Evolutionary conservation across 495 filamentous ascomycete genomes (phyloP), one percentile per base, ranked within the genome.

Genomic region (Aspergillus leporis): DNA sequence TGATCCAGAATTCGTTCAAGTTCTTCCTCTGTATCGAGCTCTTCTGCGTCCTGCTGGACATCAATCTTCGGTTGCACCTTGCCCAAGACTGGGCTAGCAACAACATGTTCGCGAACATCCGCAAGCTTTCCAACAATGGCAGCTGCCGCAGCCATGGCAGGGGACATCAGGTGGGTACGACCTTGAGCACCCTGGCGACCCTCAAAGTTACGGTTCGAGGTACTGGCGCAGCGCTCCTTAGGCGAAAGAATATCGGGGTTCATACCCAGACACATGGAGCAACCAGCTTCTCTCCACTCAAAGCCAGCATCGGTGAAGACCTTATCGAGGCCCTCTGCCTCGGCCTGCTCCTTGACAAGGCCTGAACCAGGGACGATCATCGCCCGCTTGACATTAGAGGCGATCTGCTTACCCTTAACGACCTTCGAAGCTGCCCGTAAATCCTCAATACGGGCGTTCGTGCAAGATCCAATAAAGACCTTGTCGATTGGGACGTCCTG

Each of bases 181-280:
- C 93, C 92, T 61, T 88, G 87, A 52, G 93, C 92, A 69, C 94
- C 94, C 77, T 98, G 94, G 63, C 94, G 87, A 50, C 94, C 94
- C 74, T 98, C 94, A 65, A 98, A 98, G 68, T 98, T 98, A 61
- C 94, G 90, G 78, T 98, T 98, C 64, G 89, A 93, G 58, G 94
- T 98, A 70, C 87, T 91, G 40, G 94, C 94, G 66, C 94, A 98
- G 56, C 94, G 86, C 78, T 98, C 94, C 68, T 87, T 84, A 46
- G 94, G 94, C 2, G 90, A 85, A n/a, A 98, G 84, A 64, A 98
- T 97, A 74, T 98, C 94, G 0, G 94, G 92, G 79, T 98, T 98
- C 94, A 98, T 98, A 72, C 94, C 94, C 30, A 98, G 83, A 66
- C 94, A 98, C 94, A 98, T 98, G 53, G 89, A 93, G 80, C 94